A percentile compares a stretch with the other conserved stretches of the same genome.
phyloP scores from a whole-genome alignment of 331 rosid genomes.

The Telfairia occidentalis region DNA sequence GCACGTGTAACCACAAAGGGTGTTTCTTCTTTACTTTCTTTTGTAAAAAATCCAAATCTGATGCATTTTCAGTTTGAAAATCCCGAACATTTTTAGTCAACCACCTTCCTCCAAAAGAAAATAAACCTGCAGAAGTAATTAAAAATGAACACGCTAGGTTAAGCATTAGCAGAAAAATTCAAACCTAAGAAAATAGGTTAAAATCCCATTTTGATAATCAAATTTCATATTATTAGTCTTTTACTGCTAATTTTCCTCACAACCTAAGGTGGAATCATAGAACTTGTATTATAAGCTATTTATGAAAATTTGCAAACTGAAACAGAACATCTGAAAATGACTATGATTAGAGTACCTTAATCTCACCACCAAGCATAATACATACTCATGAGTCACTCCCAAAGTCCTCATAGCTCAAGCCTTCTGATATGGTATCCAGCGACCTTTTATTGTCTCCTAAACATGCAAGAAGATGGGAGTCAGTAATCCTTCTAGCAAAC shows the following conservation, averaged over 20 bases:
- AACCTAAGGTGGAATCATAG: not conserved
- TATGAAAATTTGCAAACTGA: not conserved
- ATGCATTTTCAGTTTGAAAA: not conserved
- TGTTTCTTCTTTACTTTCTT: not conserved
- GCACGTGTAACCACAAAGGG: not conserved
- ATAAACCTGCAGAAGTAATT: not conserved
- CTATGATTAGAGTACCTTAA: not conserved
- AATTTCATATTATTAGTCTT: not conserved
- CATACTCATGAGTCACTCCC: slow-evolving; percentile 29
- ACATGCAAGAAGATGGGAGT: not conserved
- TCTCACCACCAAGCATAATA: not conserved
- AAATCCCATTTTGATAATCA: not conserved
- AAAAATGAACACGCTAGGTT: not conserved
- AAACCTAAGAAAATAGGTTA: not conserved
- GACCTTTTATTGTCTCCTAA: slow-evolving; percentile 22
- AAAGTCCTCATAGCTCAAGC: slow-evolving; percentile 40
- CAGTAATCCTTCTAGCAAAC: not conserved
- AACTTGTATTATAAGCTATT: not conserved
- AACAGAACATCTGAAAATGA: not conserved
- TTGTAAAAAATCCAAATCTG: not conserved
- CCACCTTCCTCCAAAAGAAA: slow-evolving; percentile 1
- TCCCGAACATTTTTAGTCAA: not conserved
- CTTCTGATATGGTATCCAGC: slow-evolving; percentile 37
- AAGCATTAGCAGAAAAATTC: not conserved
- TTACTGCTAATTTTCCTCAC: not conserved